These are phyloP conservation scores for Amanita molliuscula DNA, from an alignment of 768 basidiomycete genomes.

Conservation along the genomic window DNA sequence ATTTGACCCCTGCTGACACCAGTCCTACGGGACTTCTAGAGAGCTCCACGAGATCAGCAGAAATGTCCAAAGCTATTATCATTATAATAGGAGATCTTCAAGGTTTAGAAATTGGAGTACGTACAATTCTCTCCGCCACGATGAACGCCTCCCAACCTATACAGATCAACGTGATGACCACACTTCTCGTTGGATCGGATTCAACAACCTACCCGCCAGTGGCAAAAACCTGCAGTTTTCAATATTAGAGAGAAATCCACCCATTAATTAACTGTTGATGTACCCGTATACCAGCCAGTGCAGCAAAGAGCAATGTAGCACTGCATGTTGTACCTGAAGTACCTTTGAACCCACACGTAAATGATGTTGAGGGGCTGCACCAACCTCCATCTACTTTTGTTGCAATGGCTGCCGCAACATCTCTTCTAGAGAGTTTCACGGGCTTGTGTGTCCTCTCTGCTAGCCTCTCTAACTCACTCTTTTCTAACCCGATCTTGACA, in stretches of 20 bases:
- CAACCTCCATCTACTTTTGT: constrained; percentile 64
- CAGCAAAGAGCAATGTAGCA: constrained; percentile 64
- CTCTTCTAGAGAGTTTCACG: constrained; percentile 70
- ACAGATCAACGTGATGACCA: constrained; percentile 3
- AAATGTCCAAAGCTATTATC: constrained; percentile 78
- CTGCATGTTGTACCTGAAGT: constrained; percentile 57
- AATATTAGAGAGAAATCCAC: constrained; percentile 2
- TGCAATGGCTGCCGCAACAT: constrained; percentile 69
- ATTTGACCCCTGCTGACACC: constrained; percentile 90
- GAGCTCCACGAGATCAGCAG: constrained; percentile 88
- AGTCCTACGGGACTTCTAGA: constrained; percentile 84
- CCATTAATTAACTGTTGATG: neutral
- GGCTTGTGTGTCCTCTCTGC: constrained; percentile 39
- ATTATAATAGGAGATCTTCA: too few relatives aligned
- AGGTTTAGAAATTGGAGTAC: neutral
- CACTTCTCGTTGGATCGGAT: neutral
- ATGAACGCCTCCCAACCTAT: constrained; percentile 75
- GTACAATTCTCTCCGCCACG: constrained; percentile 28
- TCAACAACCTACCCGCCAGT: constrained; percentile 70
- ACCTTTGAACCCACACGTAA: neutral
- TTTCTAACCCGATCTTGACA: constrained; percentile 75
- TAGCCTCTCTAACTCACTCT: constrained; percentile 55
- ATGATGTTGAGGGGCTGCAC: neutral
- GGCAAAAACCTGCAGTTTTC: constrained; percentile 55
- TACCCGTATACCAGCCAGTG: constrained; percentile 81